Percentiles rank a stretch among this genome's conserved stretches.
phyloP scores from a whole-genome alignment of 306 rosid species.

The Cucumis melo region DNA sequence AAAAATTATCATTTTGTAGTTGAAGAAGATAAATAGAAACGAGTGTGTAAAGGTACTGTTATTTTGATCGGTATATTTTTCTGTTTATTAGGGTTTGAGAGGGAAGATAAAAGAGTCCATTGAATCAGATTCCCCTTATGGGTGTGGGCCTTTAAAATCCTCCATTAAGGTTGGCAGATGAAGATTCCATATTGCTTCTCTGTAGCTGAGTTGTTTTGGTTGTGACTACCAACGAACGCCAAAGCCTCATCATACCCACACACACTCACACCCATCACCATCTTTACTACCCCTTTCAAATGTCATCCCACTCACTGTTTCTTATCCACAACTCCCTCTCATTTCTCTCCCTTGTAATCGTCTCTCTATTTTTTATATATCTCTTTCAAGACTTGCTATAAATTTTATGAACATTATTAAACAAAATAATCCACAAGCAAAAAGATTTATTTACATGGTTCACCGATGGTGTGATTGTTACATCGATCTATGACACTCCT shows the following conservation, averaged over 20 bases:
- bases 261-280: background rate
- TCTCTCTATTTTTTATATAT: background rate
- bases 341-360: background rate
- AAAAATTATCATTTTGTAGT: too few relatives aligned
- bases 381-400: background rate
- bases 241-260: background rate
- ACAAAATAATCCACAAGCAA: too few relatives aligned
- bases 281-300: background rate
- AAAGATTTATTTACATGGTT: too few relatives aligned
- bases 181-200: slow-evolving; percentile 1
- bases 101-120: background rate
- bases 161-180: background rate
- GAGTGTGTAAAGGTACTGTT: too few relatives aligned
- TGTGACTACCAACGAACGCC: background rate
- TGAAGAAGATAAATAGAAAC: too few relatives aligned
- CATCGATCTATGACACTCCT: too few relatives aligned
- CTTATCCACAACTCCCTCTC: background rate
- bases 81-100: background rate
- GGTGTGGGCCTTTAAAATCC: slow-evolving; percentile 1
- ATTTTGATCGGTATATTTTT: background rate
- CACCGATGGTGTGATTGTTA: too few relatives aligned
- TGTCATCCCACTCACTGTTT: background rate
- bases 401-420: too few relatives aligned
- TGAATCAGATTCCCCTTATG: background rate
- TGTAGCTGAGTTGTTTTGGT: slow-evolving; percentile 1